Percentiles rank a stretch among this genome's conserved stretches.
Conservation (phyloP, 495 filamentous ascomycete species). For the Trichoderma reesei region DNA sequence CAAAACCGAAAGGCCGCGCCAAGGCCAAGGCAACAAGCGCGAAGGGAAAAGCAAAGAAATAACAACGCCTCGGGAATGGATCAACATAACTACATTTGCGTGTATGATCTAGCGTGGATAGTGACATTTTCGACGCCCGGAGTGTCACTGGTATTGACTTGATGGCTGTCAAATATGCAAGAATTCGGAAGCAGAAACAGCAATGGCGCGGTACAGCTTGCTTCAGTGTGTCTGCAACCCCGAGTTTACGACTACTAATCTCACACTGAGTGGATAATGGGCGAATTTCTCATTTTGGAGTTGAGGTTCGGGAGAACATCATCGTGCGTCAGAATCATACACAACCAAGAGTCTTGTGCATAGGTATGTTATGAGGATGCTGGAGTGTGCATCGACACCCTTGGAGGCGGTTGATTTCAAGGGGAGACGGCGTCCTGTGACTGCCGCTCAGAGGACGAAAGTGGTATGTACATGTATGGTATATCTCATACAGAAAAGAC, state of each 20-base stretch:
- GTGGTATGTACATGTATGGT: slow-evolving; percentile 12
- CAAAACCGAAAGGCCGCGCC: slow-evolving; percentile 43
- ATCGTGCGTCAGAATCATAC: not conserved
- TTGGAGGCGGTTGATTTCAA: not conserved
- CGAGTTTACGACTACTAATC: not conserved
- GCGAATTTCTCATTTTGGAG: not conserved
- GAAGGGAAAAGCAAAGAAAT: slow-evolving; percentile 33
- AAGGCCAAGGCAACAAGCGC: slow-evolving; percentile 30
- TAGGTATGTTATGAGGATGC: not conserved
- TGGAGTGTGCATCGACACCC: not conserved
- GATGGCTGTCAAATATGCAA: not conserved
- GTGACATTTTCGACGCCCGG: not conserved
- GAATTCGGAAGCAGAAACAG: not conserved
- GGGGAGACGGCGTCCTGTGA: not conserved
- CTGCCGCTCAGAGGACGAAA: slow-evolving; percentile 5
- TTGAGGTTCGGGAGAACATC: not conserved
- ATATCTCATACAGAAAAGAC: slow-evolving; percentile 2
- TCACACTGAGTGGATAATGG: not conserved
- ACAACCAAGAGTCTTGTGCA: not conserved
- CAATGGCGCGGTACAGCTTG: not conserved
- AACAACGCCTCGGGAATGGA: not conserved
- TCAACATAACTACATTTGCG: no score
- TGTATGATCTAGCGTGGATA: not conserved
- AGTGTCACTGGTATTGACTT: not conserved
- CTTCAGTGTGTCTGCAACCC: not conserved